A percentile compares a stretch with the other conserved stretches of the same genome.
These are phyloP conservation scores for Eutrema heterophyllum DNA, from an alignment of 345 rosid genomes.

Conservation along the genomic window DNA sequence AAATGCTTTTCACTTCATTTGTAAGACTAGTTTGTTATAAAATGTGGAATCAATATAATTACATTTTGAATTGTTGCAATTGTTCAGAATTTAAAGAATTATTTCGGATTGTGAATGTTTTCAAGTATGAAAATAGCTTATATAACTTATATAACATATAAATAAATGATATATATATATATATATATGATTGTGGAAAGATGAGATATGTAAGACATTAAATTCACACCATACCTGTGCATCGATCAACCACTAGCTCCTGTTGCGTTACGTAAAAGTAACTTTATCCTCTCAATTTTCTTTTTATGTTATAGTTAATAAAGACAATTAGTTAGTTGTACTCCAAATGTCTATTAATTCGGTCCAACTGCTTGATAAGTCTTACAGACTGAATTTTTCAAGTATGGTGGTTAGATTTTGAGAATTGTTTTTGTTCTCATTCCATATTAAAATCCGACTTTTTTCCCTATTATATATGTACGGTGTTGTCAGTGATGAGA, in stretches of 20 bases:
- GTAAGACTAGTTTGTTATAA: not conserved
- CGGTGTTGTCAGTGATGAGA: not conserved
- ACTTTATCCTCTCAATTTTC: not conserved
- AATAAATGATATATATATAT: too few species aligned
- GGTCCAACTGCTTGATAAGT: conserved; percentile 22
- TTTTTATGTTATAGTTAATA: not conserved
- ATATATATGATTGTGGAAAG: not conserved
- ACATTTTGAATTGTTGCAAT: not conserved
- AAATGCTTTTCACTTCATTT: not conserved
- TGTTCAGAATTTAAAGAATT: not conserved
- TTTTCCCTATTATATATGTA: not conserved
- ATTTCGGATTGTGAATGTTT: not conserved
- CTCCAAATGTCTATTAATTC: not conserved
- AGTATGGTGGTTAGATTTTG: conserved; percentile 12
- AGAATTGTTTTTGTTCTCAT: conserved; percentile 6
- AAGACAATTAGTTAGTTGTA: not conserved
- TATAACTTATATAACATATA: not conserved
- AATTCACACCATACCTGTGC: conserved; percentile 29
- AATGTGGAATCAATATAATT: not conserved
- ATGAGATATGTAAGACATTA: conserved; percentile 7
- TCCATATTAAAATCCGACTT: not conserved
- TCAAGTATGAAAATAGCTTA: not conserved
- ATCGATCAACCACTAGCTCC: conserved; percentile 3
- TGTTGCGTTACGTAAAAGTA: conserved; percentile 24
- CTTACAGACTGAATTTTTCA: not conserved